These are phyloP conservation scores for Alternaria gaisen DNA, from an alignment of 2,329 filamentous ascomycete species.

Conservation along the genomic window DNA sequence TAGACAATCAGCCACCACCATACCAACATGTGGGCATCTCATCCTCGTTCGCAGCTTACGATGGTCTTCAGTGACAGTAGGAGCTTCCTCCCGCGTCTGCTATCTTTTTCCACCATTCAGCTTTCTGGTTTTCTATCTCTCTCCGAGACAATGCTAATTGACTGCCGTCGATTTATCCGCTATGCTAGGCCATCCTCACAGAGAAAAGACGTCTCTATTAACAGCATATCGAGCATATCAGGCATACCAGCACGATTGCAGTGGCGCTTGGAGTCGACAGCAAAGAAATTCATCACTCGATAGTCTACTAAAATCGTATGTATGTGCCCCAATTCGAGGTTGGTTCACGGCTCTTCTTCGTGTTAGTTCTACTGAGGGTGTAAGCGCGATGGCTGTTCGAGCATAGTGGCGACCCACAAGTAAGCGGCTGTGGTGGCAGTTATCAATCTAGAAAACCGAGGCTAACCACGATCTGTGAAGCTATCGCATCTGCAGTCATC, in stretches of 20 bases:
- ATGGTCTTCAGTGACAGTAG: neutral
- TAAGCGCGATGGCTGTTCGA: constrained; percentile 1
- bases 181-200: neutral
- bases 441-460: neutral
- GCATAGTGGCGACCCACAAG: neutral
- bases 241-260: neutral
- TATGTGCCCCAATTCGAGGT: neutral
- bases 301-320: neutral
- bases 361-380: neutral
- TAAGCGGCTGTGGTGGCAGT: neutral
- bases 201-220: neutral
- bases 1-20: neutral
- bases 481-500: neutral
- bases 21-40: neutral
- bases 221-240: neutral
- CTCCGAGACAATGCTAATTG: neutral
- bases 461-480: neutral
- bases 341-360: neutral
- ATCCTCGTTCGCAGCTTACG: neutral
- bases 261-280: neutral
- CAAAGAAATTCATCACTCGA: neutral
- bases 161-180: neutral
- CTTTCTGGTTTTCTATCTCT: neutral
- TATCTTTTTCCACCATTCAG: neutral
- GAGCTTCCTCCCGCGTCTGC: neutral